Evolutionary conservation across 2,329 filamentous ascomycete genomes (phyloP).

Genomic region (Lachnellula cervina): DNA sequence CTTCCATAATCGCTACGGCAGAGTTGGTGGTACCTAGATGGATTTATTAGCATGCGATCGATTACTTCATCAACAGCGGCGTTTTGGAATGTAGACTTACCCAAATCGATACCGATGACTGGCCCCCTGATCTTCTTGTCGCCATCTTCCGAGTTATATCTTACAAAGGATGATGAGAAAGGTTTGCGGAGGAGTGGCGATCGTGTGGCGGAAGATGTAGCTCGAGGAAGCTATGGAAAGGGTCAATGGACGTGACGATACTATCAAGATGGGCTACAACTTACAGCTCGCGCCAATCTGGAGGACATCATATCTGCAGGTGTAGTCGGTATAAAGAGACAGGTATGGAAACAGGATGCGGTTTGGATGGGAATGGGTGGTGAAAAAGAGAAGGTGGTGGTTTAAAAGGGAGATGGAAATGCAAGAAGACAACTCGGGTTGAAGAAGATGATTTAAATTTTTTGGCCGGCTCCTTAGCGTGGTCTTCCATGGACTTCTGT

Average conservation of each 20-base stretch:
- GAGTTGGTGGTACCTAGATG: constrained; percentile 83
- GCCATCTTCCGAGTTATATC: constrained; percentile 72
- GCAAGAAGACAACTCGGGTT: background rate
- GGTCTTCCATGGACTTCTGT: background rate
- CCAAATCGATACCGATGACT: constrained; percentile 97
- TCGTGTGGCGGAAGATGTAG: constrained; percentile 63
- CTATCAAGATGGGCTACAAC: constrained; percentile 34
- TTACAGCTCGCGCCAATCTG: constrained; percentile 70
- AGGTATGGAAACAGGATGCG: constrained; percentile 10
- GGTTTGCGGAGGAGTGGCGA: constrained; percentile 65
- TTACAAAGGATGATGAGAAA: constrained; percentile 66
- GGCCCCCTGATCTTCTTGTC: constrained; percentile 84
- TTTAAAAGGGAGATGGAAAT: background rate
- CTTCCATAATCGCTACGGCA: constrained; percentile 95
- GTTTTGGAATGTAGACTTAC: constrained; percentile 44
- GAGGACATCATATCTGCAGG: constrained; percentile 63
- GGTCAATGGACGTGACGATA: constrained; percentile 23
- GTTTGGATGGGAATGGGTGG: constrained; percentile 12
- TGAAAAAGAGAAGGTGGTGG: constrained; percentile 20
- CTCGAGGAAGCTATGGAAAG: constrained; percentile 66
- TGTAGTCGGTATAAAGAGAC: constrained; percentile 14
- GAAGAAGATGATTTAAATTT: background rate
- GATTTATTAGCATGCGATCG: constrained; percentile 20
- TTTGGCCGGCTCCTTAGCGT: background rate
- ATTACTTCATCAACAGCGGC: constrained; percentile 2